Conservation (phyloP, 352 stramenopile species). For the Phytophthora pseudosyringae region DNA sequence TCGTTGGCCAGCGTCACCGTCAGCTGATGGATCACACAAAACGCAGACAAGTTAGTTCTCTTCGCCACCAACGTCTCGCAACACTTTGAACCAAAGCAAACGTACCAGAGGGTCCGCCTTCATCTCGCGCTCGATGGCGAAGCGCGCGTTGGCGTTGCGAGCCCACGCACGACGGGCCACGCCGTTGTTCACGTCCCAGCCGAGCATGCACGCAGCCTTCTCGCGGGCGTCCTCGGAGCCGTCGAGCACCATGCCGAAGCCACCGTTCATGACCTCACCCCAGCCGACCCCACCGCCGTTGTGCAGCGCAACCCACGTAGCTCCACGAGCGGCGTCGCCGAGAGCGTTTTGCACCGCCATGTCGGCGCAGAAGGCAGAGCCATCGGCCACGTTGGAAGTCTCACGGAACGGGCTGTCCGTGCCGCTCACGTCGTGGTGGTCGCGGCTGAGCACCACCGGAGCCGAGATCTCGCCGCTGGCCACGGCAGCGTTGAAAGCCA, state of each 20-base stretch:
- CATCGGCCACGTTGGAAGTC: constrained; percentile 90
- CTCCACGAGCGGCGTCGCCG: constrained; percentile 81
- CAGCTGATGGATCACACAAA: constrained; percentile 39
- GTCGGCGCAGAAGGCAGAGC: constrained; percentile 86
- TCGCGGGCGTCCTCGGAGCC: constrained; percentile 66
- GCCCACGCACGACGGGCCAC: constrained; percentile 82
- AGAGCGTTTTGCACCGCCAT: constrained; percentile 93
- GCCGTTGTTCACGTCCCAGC: constrained; percentile 92
- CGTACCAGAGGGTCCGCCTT: constrained; percentile 74
- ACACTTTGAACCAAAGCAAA: not conserved
- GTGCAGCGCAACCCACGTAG: constrained; percentile 90
- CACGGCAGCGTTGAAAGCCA: constrained; percentile 89
- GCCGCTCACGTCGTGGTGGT: constrained; percentile 91
- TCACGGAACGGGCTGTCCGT: constrained; percentile 91
- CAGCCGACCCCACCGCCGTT: constrained; percentile 90
- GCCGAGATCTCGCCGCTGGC: constrained; percentile 63
- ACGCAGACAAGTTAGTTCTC: constrained; percentile 17
- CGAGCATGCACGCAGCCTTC: constrained; percentile 79
- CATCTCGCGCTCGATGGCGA: constrained; percentile 88
- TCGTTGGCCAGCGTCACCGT: constrained; percentile 63
- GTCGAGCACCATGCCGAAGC: constrained; percentile 90
- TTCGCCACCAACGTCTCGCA: not conserved
- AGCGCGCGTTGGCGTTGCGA: constrained; percentile 84
- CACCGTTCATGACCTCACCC: constrained; percentile 90
- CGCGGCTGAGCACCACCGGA: constrained; percentile 82